A percentile compares a stretch with the other conserved stretches of the same genome.
These are phyloP conservation scores for Ceratobasidium sp. DNA, from an alignment of 1,284 basidiomycete species.

Conservation along the genomic window DNA sequence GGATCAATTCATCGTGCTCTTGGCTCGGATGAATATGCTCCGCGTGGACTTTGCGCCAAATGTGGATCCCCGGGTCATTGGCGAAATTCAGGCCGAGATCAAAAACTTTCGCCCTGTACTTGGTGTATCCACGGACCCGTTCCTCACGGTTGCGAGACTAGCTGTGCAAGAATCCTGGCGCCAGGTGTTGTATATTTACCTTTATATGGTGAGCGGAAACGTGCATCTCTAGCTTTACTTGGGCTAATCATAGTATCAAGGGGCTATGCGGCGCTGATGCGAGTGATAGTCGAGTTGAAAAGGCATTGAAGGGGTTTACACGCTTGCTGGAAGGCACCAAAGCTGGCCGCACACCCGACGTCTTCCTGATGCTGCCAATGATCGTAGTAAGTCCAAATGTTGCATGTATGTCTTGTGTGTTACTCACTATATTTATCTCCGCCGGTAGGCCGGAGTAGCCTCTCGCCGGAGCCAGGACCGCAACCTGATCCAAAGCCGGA, in stretches of 20 bases:
- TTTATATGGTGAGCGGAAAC: conserved; percentile 16
- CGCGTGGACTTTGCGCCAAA: conserved; percentile 28
- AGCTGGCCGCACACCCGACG: conserved; percentile 35
- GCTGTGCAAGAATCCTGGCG: conserved; percentile 38
- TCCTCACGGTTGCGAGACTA: conserved; percentile 28
- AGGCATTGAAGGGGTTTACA: conserved; percentile 20
- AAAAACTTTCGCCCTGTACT: conserved; percentile 1
- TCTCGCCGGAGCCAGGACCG: conserved; percentile 24
- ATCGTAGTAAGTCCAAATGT: conserved; percentile 5
- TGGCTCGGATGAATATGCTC: conserved; percentile 34
- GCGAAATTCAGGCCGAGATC: conserved; percentile 15
- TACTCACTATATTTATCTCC: not conserved
- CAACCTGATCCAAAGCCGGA: not conserved
- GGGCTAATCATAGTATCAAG: not conserved
- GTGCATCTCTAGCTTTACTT: no score
- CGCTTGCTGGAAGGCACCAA: conserved; percentile 32
- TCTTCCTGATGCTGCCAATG: conserved; percentile 29
- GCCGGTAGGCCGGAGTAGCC: conserved; percentile 9
- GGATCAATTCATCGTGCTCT: conserved; percentile 20
- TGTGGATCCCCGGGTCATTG: conserved; percentile 19
- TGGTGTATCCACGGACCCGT: conserved; percentile 13
- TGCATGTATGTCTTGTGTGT: not conserved
- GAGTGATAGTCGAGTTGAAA: conserved; percentile 18
- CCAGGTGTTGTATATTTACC: conserved; percentile 18
- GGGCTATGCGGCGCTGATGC: conserved; percentile 26